Base-by-base conservation (phyloP, 768 basidiomycete genomes). In the Termitomyces sp. region DNA sequence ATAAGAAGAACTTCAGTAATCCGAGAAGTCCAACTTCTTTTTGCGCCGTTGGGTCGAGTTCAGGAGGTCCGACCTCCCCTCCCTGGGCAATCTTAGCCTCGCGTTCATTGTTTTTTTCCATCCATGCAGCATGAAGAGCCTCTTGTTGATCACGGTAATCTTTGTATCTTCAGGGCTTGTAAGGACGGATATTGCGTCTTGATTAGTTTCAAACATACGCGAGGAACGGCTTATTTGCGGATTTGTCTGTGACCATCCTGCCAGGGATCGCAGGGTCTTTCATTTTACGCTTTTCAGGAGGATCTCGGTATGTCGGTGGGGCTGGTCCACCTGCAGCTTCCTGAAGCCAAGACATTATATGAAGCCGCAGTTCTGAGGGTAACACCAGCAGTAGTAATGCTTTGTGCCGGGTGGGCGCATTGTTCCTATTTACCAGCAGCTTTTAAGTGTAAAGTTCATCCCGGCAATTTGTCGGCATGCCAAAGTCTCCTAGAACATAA, bases 201-300 rank as follows among this genome's bases (percentile, higher is more conserved):
- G 35, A 40, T 32, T 50, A n/a, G 53, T 41, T 58, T 51, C 30
- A 68, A 65, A 79, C 85, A 61, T 74, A 93, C 84, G 83, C 83
- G 28, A 95, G 80, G 72, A 91, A 94, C 9, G 94, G 91, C 57
- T 79, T 77, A 73, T 96, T 97, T 30, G 93, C 91, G 42, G 83
- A 72, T 75, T 95, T 96, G 60, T 81, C 83, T 27, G 87, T 82
- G 39, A 95, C 90, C 59, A 61, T 58, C 30, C 89, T 80, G 56
- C 80, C 77, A 2, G 85, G 81, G 59, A 86, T 81, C 52, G 70
- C 61, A 54, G 88, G 87, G 70, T 90, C 88, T 61, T 74, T 68
- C 3, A 84, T 82, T 70, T 81, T 81, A 47, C 72, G 76, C 54
- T 81, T 74, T 50, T 74, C 70, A 11, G 76, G 65, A 40, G 73